Conservation (phyloP, 495 filamentous ascomycete genomes). For the Diplogelasinospora grovesii region DNA sequence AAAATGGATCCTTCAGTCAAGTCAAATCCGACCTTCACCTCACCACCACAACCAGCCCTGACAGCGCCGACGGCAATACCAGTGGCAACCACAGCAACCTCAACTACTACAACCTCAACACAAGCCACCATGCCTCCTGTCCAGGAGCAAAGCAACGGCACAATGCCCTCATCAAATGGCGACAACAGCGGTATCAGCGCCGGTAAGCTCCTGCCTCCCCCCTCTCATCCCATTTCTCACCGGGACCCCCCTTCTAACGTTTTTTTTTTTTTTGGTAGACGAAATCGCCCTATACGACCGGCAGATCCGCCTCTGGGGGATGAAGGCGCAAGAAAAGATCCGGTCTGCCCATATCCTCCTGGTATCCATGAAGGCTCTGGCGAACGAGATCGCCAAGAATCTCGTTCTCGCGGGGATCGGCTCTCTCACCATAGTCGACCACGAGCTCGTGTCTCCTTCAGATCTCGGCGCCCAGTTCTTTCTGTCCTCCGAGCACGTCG, state of each 20-base stretch:
- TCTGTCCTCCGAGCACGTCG: conserved; percentile 61
- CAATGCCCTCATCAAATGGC: conserved; percentile 10
- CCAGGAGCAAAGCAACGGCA: conserved; percentile 10
- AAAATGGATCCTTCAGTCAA: not conserved
- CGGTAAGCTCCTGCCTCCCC: conserved; percentile 16
- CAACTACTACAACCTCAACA: conserved; percentile 2
- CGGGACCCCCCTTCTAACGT: not conserved
- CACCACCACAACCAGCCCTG: no score
- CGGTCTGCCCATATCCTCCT: conserved; percentile 87
- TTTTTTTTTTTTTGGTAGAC: no score
- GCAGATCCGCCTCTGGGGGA: conserved; percentile 97
- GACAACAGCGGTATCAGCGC: conserved; percentile 32
- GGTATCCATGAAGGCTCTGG: conserved; percentile 81
- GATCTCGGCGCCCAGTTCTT: conserved; percentile 91
- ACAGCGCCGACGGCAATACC: not conserved
- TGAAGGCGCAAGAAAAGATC: conserved; percentile 84
- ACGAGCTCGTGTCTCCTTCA: conserved; percentile 65
- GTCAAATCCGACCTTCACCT: no score
- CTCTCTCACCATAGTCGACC: conserved; percentile 83
- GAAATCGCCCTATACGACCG: conserved; percentile 97
- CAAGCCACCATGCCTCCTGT: not conserved
- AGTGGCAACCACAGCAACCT: not conserved
- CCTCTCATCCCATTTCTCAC: not conserved
- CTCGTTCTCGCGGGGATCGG: conserved; percentile 93
- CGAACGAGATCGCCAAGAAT: conserved; percentile 94